Evolutionary conservation across 2,329 filamentous ascomycete species (phyloP).

Genomic region (Aspergillus pseudoglaucus): DNA sequence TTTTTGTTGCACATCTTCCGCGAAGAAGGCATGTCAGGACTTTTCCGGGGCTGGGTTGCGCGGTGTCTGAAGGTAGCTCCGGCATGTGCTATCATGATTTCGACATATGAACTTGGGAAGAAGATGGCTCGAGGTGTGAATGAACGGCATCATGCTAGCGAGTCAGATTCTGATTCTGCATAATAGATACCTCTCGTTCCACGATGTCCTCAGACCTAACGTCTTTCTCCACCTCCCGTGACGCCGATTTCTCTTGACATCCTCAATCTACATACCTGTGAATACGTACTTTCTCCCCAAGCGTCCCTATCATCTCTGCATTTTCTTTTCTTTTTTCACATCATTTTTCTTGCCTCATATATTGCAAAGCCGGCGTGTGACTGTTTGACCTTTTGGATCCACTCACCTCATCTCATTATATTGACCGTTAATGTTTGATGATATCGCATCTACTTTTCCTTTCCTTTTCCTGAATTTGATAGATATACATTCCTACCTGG

Average conservation of each 20-base stretch:
- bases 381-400: background rate
- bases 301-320: background rate
- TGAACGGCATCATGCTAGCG: constrained; percentile 38
- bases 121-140: constrained; percentile 75
- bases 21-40: constrained; percentile 69
- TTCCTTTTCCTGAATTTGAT: background rate
- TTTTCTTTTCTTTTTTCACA: background rate
- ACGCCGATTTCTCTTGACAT: background rate
- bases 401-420: background rate
- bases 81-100: constrained; percentile 98
- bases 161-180: background rate
- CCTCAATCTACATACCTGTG: background rate
- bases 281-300: background rate
- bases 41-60: constrained; percentile 89
- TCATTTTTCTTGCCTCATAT: background rate
- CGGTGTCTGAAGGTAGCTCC: constrained; percentile 91
- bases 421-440: background rate
- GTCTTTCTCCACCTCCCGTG: background rate
- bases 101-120: constrained; percentile 94
- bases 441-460: background rate
- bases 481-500: too few species aligned
- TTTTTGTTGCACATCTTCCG: constrained; percentile 88
- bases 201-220: background rate
- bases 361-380: background rate
- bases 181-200: background rate